A percentile compares a stretch with the other conserved stretches of the same genome.
Conservation (phyloP, 345 rosid species). For the Mercurialis annua region DNA sequence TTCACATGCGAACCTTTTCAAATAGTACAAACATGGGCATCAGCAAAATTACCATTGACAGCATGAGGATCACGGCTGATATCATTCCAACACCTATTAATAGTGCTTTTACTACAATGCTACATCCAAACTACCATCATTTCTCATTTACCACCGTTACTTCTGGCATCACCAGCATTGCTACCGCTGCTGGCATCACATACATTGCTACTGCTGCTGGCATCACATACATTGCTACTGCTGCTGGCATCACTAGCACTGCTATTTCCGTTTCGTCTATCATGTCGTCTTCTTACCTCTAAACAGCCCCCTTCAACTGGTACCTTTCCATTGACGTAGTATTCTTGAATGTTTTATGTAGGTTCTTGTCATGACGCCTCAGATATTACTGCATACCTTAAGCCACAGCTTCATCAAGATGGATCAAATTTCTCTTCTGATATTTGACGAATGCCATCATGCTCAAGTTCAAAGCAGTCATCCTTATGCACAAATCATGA, state of each 20-base stretch:
- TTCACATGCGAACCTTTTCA: not conserved
- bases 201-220: not conserved
- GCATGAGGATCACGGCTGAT: no score
- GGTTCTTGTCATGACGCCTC: conserved; percentile 97
- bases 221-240: not conserved
- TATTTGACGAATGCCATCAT: conserved; percentile 96
- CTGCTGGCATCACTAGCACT: not conserved
- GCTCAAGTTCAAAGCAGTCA: conserved; percentile 77
- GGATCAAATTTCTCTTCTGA: conserved; percentile 80
- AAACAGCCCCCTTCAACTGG: conserved; percentile 2
- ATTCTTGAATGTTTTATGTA: conserved; percentile 29
- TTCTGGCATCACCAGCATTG: no score
- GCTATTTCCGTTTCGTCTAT: not conserved
- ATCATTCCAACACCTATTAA: no score
- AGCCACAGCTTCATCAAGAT: conserved; percentile 88
- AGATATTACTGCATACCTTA: conserved; percentile 60
- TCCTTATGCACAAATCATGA: conserved; percentile 93
- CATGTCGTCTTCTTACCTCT: not conserved
- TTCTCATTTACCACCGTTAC: no score
- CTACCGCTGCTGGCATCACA: no score
- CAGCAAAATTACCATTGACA: not conserved
- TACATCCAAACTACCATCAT: no score
- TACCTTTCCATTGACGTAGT: conserved; percentile 15
- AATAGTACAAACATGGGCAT: not conserved
- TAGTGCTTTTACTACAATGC: no score